Evolutionary conservation across 2,329 filamentous ascomycete species (phyloP).

Genomic region (Scopulariopsis brevicaulis): DNA sequence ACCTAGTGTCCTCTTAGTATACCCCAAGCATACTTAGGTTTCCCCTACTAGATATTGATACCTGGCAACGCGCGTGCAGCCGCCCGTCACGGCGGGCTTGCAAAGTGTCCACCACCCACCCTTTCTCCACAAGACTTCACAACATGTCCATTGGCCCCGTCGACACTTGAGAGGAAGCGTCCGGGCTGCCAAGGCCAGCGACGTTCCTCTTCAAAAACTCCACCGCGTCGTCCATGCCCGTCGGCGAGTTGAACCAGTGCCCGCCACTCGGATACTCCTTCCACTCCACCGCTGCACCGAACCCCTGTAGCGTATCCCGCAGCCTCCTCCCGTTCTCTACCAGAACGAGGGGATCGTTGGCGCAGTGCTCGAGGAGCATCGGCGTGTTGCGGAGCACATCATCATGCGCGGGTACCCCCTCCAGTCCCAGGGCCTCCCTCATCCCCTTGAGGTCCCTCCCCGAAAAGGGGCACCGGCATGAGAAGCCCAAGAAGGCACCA

Average conservation of each 20-base stretch:
- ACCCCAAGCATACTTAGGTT: too few relatives aligned
- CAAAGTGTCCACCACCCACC: too few relatives aligned
- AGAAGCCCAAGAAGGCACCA: constrained; percentile 25
- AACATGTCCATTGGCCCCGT: too few relatives aligned
- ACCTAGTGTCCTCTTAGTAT: too few relatives aligned
- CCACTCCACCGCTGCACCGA: constrained; percentile 26
- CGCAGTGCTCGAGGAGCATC: constrained; percentile 30
- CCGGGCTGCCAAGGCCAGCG: neutral
- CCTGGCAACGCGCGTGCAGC: too few relatives aligned
- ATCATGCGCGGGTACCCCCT: constrained; percentile 12
- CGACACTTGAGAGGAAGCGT: neutral
- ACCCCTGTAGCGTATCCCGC: constrained; percentile 19
- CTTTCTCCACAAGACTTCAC: too few relatives aligned
- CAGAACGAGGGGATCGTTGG: constrained; percentile 28
- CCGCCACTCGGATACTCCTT: constrained; percentile 28
- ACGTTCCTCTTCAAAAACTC: constrained; percentile 16
- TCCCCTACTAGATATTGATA: too few relatives aligned
- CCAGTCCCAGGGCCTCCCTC: constrained; percentile 18
- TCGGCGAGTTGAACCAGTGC: constrained; percentile 31
- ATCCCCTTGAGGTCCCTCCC: constrained; percentile 17
- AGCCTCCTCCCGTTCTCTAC: constrained; percentile 23
- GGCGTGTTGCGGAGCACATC: constrained; percentile 27
- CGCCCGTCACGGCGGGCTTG: too few relatives aligned
- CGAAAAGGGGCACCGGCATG: constrained; percentile 22
- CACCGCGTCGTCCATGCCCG: constrained; percentile 28